Evolutionary conservation across 1,284 basidiomycete genomes (phyloP).

Genomic region (Rhodotorula sp.): DNA sequence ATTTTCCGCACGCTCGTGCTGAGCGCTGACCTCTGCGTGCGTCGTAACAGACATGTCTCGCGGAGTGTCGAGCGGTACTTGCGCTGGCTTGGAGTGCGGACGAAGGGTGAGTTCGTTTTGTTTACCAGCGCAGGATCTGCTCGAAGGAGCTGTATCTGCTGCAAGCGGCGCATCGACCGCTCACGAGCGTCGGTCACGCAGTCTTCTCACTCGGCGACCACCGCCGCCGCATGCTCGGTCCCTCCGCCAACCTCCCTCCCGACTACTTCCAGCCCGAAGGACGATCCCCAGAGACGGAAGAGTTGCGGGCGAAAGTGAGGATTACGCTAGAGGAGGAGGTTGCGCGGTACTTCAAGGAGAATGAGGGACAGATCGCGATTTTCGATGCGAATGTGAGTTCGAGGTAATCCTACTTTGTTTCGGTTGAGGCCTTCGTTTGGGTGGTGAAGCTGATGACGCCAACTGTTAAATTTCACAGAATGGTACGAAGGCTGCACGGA

Average conservation of each 20-base stretch:
- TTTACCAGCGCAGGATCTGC: neutral
- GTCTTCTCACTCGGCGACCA: constrained; percentile 95
- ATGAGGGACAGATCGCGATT: constrained; percentile 87
- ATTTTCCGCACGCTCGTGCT: neutral
- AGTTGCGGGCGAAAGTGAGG: constrained; percentile 68
- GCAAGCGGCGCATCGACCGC: neutral
- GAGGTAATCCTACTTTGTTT: too few species aligned
- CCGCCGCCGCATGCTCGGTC: constrained; percentile 81
- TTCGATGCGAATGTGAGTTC: constrained; percentile 82
- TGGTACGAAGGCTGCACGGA: constrained; percentile 67
- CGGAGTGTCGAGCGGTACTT: constrained; percentile 93
- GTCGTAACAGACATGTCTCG: constrained; percentile 66
- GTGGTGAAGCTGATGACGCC: neutral
- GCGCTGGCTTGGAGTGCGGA: constrained; percentile 96
- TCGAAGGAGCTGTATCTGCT: neutral
- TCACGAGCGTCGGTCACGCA: constrained; percentile 11
- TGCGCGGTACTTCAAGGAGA: constrained; percentile 77
- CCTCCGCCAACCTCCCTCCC: constrained; percentile 74
- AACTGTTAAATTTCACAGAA: constrained; percentile 53
- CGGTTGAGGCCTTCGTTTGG: neutral
- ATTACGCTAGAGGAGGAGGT: constrained; percentile 82
- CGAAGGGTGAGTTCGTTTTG: constrained; percentile 52
- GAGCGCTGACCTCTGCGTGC: neutral
- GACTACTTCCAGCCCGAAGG: constrained; percentile 80
- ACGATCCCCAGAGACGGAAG: constrained; percentile 63